Base-by-base conservation (phyloP, 345 rosid species). In the Bretschneidera sinensis region DNA sequence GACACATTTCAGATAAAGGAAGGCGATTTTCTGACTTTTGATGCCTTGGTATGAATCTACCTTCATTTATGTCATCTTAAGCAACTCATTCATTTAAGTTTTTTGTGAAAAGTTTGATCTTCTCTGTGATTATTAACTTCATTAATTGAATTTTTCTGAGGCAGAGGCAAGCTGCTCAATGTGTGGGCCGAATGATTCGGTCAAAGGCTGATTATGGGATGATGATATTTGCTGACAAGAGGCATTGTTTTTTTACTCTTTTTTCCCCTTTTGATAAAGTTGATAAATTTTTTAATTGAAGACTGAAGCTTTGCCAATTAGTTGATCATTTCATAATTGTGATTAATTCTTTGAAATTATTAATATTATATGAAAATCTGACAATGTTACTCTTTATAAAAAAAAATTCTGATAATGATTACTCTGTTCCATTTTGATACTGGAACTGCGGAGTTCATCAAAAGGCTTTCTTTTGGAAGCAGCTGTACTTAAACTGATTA, bases 151-250 rank as follows among this genome's bases (percentile, higher is more conserved):
- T 24, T 66, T 57, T 35, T 20, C 21, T 62, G 61, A 74, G 71
- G 43, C 85, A 90, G 99, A 88, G 99, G 72, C 97, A 94, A 79
- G 99, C 99, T 72, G 97, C 97, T 69, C 97, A 94, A 76, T 90
- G 96, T 66, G 99, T 94, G 17, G 99, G 99, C 31, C 80, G 96
- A 69, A 97, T 94, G 23, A 94, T 94, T 71, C 79, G 96, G 65
- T 94, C 97, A 50, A 94, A 94, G 76, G 97, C 99, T 51, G 99
- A 94, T 73, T 94, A 90, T 75, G 99, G 99, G 45, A 94, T 94
- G 99, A 94, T 94, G 99, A 88, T 90, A 70, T 94, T 94, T 78
- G 95, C 99, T 33, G 97, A 90, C 77, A 90, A 94, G 74, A 84
- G 99, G 97, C 86, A 69, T 58, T 33, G 16, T 21, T 19, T 21